A percentile compares a stretch with the other conserved stretches of the same genome.
Evolutionary conservation across 345 rosid species (phyloP).

Genomic region (Eucalyptus sp.): DNA sequence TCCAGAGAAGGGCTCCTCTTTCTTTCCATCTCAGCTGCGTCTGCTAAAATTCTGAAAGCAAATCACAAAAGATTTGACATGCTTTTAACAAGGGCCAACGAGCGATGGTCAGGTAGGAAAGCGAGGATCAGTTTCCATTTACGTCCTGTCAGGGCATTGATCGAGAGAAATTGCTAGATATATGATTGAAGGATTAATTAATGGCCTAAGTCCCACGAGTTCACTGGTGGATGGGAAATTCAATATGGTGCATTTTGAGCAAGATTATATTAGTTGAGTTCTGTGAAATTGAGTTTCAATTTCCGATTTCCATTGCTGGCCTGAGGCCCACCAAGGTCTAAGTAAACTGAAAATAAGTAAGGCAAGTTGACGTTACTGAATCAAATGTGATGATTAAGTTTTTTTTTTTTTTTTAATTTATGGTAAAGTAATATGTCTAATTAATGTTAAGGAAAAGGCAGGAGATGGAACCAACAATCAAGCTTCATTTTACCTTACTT

Average conservation of each 20-base stretch:
- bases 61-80: background rate
- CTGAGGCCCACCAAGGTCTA: too few relatives aligned
- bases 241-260: background rate
- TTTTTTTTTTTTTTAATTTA: too few relatives aligned
- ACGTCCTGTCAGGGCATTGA: accelerated
- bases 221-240: background rate
- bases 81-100: background rate
- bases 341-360: too few relatives aligned
- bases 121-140: background rate
- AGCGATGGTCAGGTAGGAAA: accelerated
- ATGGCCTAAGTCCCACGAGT: background rate
- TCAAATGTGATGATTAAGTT: too few relatives aligned
- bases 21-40: background rate
- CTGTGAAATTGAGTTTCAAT: too few relatives aligned
- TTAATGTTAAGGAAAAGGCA: too few relatives aligned
- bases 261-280: too few relatives aligned
- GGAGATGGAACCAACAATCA: too few relatives aligned
- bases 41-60: background rate
- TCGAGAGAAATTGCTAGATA: background rate
- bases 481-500: too few relatives aligned
- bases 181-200: background rate
- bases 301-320: too few relatives aligned
- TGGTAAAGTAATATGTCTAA: too few relatives aligned
- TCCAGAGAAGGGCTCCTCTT: background rate
- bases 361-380: too few relatives aligned